A percentile compares a stretch with the other conserved stretches of the same genome.
Conservation (phyloP, 352 stramenopile species). For the Sclerospora graminicola region DNA sequence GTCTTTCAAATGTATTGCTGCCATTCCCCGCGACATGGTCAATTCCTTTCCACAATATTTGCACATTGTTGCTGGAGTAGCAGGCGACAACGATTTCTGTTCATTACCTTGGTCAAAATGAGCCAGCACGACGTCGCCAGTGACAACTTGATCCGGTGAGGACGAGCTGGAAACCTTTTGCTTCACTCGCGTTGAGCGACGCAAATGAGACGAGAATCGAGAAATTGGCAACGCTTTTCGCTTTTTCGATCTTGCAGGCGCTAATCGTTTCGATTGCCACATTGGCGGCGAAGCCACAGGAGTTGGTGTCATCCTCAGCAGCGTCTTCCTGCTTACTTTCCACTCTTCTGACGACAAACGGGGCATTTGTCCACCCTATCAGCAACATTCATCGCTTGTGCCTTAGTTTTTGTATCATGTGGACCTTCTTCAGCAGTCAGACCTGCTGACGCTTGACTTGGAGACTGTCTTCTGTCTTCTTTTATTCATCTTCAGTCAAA, state of each 20-base stretch:
- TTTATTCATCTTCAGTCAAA: too few relatives aligned
- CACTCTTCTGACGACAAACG: too few relatives aligned
- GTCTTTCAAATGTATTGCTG: constrained; percentile 5
- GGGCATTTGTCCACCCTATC: too few relatives aligned
- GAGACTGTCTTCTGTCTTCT: too few relatives aligned
- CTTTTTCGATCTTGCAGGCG: constrained; percentile 7
- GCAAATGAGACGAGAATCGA: background rate
- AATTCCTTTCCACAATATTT: constrained; percentile 13
- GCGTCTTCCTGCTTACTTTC: too few relatives aligned
- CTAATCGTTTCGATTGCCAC: constrained; percentile 1
- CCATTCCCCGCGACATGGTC: constrained; percentile 1
- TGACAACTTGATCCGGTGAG: background rate
- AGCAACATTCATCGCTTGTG: too few relatives aligned
- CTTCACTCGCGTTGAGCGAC: constrained; percentile 15
- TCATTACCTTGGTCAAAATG: constrained; percentile 7
- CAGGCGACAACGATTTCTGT: background rate
- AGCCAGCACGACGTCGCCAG: constrained; percentile 1
- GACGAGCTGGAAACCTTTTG: constrained; percentile 1
- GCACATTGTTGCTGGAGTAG: constrained; percentile 2
- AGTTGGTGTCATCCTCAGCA: too few relatives aligned
- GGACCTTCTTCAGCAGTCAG: too few relatives aligned
- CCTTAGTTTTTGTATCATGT: too few relatives aligned
- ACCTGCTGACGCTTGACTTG: too few relatives aligned
- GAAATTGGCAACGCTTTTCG: background rate
- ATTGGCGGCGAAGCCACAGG: too few relatives aligned